Percentiles rank a stretch among this genome's conserved stretches.
These are phyloP conservation scores for Aspergillus terreus DNA, from an alignment of 2,329 filamentous ascomycete species.

Conservation along the genomic window DNA sequence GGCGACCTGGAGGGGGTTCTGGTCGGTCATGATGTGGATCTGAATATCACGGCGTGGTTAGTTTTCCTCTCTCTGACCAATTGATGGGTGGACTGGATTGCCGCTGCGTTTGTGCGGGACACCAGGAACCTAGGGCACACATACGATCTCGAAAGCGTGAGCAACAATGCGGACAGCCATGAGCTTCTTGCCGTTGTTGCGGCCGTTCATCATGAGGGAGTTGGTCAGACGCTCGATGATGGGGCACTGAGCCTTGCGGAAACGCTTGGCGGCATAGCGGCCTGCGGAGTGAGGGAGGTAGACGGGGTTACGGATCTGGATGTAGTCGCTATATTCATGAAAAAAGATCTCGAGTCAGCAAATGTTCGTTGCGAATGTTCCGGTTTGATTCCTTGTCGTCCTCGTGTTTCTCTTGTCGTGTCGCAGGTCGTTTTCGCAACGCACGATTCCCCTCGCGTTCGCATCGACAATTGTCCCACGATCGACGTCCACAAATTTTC, in stretches of 20 bases:
- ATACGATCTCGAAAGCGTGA: constrained; percentile 98
- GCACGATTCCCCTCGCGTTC: constrained; percentile 5
- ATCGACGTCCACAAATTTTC: neutral
- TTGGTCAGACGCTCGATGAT: constrained; percentile 99
- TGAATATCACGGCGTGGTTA: constrained; percentile 38
- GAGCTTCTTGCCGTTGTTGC: constrained; percentile 99
- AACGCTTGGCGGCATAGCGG: constrained; percentile 98
- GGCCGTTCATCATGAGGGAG: constrained; percentile 99
- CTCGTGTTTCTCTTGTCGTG: constrained; percentile 1
- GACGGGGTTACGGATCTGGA: constrained; percentile 98
- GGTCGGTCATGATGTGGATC: constrained; percentile 99
- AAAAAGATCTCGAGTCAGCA: constrained; percentile 26
- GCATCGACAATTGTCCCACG: constrained; percentile 7
- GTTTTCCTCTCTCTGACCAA: constrained; percentile 3
- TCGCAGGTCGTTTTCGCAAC: constrained; percentile 8
- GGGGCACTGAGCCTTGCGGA: constrained; percentile 99
- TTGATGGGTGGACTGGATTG: neutral
- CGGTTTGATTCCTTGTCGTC: constrained; percentile 6
- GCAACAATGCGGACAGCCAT: constrained; percentile 99
- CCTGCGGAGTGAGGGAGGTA: constrained; percentile 99
- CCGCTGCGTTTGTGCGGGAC: neutral
- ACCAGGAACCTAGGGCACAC: constrained; percentile 39
- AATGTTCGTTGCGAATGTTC: constrained; percentile 4
- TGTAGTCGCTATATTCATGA: constrained; percentile 76
- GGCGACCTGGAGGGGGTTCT: constrained; percentile 99